Conservation (phyloP, 345 rosid species). For the Acer negundo region DNA sequence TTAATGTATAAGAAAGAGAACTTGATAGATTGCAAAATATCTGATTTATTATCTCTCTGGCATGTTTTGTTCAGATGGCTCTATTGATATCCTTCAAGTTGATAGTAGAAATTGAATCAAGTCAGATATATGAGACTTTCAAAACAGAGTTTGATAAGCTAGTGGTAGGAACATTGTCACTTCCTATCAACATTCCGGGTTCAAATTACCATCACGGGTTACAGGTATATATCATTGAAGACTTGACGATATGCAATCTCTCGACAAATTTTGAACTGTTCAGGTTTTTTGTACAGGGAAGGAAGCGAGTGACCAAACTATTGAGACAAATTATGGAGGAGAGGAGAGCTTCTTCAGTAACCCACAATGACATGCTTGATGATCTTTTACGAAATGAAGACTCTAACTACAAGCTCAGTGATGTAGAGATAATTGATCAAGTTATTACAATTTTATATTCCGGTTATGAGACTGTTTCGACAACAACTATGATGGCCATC, state of each 20-base stretch:
- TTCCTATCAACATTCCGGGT: constrained; percentile 80
- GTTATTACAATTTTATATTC: constrained; percentile 70
- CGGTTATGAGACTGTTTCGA: constrained; percentile 82
- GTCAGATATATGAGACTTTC: constrained; percentile 38
- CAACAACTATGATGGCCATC: constrained; percentile 81
- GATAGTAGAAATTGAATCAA: constrained; percentile 49
- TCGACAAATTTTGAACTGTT: neutral
- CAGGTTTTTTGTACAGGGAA: constrained; percentile 43
- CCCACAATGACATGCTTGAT: constrained; percentile 66
- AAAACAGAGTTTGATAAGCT: constrained; percentile 68
- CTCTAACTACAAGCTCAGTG: constrained; percentile 43
- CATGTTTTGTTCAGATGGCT: constrained; percentile 58
- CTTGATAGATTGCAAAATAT: neutral
- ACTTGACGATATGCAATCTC: neutral
- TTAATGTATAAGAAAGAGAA: neutral
- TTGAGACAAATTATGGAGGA: constrained; percentile 46
- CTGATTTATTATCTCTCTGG: too few species aligned
- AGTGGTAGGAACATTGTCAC: constrained; percentile 71
- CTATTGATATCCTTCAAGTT: constrained; percentile 55
- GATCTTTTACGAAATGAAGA: constrained; percentile 52
- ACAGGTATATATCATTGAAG: constrained; percentile 43
- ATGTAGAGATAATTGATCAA: constrained; percentile 76
- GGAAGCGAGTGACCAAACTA: constrained; percentile 49
- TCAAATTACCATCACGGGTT: constrained; percentile 68
- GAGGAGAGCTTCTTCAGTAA: constrained; percentile 51